Conservation (phyloP, 2,329 filamentous ascomycete genomes). For the Aspergillus tamarii region DNA sequence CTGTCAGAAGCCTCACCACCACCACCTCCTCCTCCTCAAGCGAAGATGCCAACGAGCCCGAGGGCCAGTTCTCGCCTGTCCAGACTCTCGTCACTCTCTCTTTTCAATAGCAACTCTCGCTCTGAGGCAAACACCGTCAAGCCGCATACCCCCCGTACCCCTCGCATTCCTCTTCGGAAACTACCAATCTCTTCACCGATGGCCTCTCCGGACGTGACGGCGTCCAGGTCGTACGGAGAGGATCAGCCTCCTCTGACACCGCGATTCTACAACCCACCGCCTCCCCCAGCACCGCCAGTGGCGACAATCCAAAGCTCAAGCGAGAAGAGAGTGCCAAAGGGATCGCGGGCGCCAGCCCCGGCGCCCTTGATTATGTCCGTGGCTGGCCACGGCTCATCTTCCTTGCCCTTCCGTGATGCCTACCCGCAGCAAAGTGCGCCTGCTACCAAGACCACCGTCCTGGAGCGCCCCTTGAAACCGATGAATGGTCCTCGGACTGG, state of each 20-base stretch:
- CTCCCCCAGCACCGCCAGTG: slow-evolving; percentile 50
- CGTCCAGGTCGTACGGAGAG: slow-evolving; percentile 49
- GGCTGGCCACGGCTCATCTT: slow-evolving; percentile 34
- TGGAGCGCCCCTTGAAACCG: slow-evolving; percentile 46
- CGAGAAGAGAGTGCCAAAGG: slow-evolving; percentile 24
- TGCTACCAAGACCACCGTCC: slow-evolving; percentile 53
- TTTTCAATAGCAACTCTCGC: slow-evolving; percentile 44
- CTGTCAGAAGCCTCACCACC: slow-evolving; percentile 20
- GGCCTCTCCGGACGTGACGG: slow-evolving; percentile 47
- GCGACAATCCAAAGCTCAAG: slow-evolving; percentile 40
- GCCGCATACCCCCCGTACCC: slow-evolving; percentile 49
- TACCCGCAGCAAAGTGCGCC: slow-evolving; percentile 49
- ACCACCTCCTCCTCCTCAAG: slow-evolving; percentile 25
- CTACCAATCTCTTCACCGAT: slow-evolving; percentile 62
- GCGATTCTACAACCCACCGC: slow-evolving; percentile 58
- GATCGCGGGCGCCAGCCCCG: slow-evolving; percentile 27
- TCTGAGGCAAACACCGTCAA: slow-evolving; percentile 46
- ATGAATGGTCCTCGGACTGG: slow-evolving; percentile 49
- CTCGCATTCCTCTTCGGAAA: slow-evolving; percentile 52
- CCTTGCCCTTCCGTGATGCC: slow-evolving; percentile 49
- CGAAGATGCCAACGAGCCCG: slow-evolving; percentile 33
- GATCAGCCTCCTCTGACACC: slow-evolving; percentile 61
- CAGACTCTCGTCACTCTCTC: slow-evolving; percentile 43
- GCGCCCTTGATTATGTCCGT: slow-evolving; percentile 37
- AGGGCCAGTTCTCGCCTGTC: slow-evolving; percentile 41